A percentile compares a stretch with the other conserved stretches of the same genome.
phyloP scores from a whole-genome alignment of 1,139 yeast species.

The Zhuliangozyma parablackwelliae region DNA sequence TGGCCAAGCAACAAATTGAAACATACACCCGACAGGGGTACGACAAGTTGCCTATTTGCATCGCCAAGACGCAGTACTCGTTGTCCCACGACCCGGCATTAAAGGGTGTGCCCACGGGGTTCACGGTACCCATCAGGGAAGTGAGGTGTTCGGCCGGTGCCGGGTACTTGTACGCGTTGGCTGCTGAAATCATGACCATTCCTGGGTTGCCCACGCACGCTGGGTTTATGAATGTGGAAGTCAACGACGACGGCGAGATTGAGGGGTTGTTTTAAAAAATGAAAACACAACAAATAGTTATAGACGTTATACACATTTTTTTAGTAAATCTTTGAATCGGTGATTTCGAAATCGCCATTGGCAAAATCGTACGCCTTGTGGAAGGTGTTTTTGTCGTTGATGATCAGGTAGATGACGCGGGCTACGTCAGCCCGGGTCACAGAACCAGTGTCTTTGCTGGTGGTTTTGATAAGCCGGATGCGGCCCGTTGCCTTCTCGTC shows the following conservation, averaged over 20 bases:
- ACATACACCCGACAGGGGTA: constrained; percentile 67
- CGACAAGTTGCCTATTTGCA: constrained; percentile 71
- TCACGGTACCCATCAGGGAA: constrained; percentile 75
- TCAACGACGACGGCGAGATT: constrained; percentile 71
- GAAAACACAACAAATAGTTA: no score
- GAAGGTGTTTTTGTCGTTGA: constrained; percentile 19
- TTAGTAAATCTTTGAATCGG: constrained; percentile 5
- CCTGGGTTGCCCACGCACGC: constrained; percentile 82
- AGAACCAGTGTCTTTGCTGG: constrained; percentile 12
- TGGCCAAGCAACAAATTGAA: constrained; percentile 63
- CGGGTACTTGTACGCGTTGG: constrained; percentile 76
- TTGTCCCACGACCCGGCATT: constrained; percentile 76
- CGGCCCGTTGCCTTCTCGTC: constrained; percentile 40
- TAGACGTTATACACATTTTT: background rate
- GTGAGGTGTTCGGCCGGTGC: constrained; percentile 81
- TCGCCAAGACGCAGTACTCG: constrained; percentile 82
- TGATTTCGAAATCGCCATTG: constrained; percentile 14
- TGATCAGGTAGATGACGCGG: constrained; percentile 17
- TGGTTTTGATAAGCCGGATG: constrained; percentile 15
- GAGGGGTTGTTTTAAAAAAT: constrained; percentile 62
- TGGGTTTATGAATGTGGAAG: constrained; percentile 82
- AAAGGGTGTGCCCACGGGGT: constrained; percentile 79
- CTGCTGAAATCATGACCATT: constrained; percentile 80
- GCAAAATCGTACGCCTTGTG: constrained; percentile 25
- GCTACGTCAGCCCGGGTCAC: constrained; percentile 32